Base-by-base conservation (phyloP, 2,329 filamentous ascomycete species). In the Aspergillus arachidicola region DNA sequence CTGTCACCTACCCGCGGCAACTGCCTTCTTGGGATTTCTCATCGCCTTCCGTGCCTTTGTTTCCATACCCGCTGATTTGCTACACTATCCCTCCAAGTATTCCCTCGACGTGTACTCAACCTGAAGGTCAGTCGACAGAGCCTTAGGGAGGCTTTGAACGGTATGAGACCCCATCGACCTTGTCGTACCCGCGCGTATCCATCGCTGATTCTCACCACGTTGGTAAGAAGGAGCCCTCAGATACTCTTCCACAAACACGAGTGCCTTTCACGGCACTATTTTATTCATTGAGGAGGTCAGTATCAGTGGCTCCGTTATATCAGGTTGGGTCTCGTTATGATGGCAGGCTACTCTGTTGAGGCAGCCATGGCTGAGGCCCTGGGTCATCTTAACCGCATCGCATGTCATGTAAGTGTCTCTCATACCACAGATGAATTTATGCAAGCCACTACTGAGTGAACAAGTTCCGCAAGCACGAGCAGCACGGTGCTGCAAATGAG, bases 401-500 rank as follows among this genome's bases (percentile, higher is more conserved):
- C 70, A 30, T 59, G 61, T n/a, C 69, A 75, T 67, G 74, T 76
- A 65, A 65, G 72, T 7, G n/a, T 28, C 16, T 46, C 46, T 30
- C 21, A 41, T 26, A 11, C 7, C 19, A 46, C 50, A 16, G n/a
- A 12, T 16, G 6, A 58, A 50, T 38, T 14, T 16, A 55, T 26
- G n/a, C 32, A 36, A 16, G 38, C 30, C 48, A 32, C 5, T 50
- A 10, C 32, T 55, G 26, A 62, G 43, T 12, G 51, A 45, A 38
- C 46, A 56, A 78, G 76, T 69, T 79, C 58, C 73, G 73, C 43
- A 63, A 65, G 51, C 66, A 74, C 61, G 68, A 70, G 30, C 70
- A 72, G 66, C 67, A 72, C 53, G 65, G 72, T 21, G 67, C 72
- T 55, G 75, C 76, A 34, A 78, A 79, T 64, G 69, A 72, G 34